Evolutionary conservation across 139 green algal genomes (phyloP).

Genomic region (Volvox africanus): DNA sequence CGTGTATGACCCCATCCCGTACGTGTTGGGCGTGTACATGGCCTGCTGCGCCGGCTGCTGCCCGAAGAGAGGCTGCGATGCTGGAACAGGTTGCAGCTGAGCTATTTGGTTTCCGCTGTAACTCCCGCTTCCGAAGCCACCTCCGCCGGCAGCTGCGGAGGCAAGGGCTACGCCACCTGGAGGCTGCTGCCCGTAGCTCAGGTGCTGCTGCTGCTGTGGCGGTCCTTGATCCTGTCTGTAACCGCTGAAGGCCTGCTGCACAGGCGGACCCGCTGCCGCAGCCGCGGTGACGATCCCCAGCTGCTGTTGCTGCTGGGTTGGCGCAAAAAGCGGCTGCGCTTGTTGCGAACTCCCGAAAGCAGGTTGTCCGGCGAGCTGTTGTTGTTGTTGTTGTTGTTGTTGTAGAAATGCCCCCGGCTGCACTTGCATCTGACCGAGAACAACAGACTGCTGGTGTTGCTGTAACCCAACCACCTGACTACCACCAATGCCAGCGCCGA

Average conservation of each 20-base stretch:
- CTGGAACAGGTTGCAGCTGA: constrained; percentile 19
- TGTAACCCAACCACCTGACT: neutral
- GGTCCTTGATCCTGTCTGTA: neutral
- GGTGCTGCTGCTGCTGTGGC: neutral
- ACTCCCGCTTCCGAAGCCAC: neutral
- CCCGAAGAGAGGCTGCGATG: constrained; percentile 7
- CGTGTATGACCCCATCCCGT: neutral
- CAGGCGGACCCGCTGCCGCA: neutral
- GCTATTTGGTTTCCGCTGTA: neutral
- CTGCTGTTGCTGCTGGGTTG: neutral
- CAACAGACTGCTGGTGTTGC: neutral
- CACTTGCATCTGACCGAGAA: neutral
- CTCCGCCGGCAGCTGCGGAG: neutral
- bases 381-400: too few relatives aligned
- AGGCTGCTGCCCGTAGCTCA: constrained; percentile 2
- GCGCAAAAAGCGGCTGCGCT: neutral
- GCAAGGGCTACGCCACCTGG: neutral
- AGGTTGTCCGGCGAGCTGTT: neutral
- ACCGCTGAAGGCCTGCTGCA: neutral
- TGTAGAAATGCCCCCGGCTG: neutral
- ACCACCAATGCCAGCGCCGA: neutral
- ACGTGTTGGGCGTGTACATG: neutral
- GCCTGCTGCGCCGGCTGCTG: neutral
- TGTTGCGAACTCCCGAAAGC: neutral
- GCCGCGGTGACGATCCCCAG: too few relatives aligned